Evolutionary conservation across 2,329 filamentous ascomycete genomes (phyloP).

Genomic region (Boeremia lycopersici): DNA sequence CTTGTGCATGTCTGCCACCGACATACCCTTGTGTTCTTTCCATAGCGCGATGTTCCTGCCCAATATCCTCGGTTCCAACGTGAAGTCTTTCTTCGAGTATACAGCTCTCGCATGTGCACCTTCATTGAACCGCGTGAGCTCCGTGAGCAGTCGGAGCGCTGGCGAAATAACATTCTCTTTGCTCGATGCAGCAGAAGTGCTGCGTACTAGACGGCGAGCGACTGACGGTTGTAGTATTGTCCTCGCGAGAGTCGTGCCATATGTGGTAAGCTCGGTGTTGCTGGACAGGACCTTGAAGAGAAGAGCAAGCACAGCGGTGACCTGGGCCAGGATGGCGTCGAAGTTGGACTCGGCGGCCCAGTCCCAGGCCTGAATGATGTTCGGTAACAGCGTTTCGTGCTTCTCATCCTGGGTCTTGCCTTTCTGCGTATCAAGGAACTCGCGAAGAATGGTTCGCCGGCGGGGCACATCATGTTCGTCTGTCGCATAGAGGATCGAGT

Average conservation of each 20-base stretch:
- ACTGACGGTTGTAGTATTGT: conserved; percentile 82
- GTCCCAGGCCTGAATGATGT: conserved; percentile 87
- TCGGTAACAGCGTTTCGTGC: conserved; percentile 69
- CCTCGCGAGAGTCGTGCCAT: conserved; percentile 79
- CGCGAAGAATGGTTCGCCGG: conserved; percentile 66
- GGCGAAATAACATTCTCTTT: conserved; percentile 91
- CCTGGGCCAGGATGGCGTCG: conserved; percentile 78
- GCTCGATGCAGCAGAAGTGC: conserved; percentile 77
- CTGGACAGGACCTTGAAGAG: conserved; percentile 79
- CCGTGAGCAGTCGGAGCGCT: conserved; percentile 81
- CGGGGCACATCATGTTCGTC: conserved; percentile 55
- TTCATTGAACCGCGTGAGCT: conserved; percentile 85
- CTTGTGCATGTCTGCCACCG: conserved; percentile 65
- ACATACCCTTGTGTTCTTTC: conserved; percentile 55
- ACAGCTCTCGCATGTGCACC: conserved; percentile 78
- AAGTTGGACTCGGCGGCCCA: conserved; percentile 81
- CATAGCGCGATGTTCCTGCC: conserved; percentile 80
- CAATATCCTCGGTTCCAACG: conserved; percentile 72
- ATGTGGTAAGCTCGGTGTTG: conserved; percentile 73
- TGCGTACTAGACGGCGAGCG: conserved; percentile 78
- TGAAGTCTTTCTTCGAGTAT: conserved; percentile 77
- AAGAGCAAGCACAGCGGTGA: conserved; percentile 80
- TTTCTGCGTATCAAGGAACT: conserved; percentile 70
- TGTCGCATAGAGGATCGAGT: conserved; percentile 63
- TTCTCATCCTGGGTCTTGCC: conserved; percentile 58